Evolutionary conservation across 345 rosid genomes (phyloP).

Genomic region (Brassica napus): DNA sequence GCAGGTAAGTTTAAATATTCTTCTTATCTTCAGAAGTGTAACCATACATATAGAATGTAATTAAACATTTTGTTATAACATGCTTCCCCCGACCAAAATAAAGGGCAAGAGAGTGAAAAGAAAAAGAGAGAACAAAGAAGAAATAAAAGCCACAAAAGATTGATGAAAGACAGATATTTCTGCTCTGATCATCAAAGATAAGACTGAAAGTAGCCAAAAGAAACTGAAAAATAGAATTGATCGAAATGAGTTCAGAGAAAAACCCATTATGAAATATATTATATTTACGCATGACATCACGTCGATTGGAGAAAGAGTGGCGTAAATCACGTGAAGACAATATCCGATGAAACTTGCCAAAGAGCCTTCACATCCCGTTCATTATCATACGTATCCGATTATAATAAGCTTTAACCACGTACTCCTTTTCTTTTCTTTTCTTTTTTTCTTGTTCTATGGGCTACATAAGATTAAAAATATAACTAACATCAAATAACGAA

Average conservation of each 20-base stretch:
- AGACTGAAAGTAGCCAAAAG: neutral
- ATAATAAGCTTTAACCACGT: neutral
- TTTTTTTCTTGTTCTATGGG: neutral
- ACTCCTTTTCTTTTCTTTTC: constrained; percentile 9
- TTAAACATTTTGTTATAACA: neutral
- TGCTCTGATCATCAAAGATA: neutral
- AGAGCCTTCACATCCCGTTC: neutral
- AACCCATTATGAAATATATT: neutral
- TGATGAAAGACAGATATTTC: neutral
- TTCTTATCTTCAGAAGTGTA: neutral
- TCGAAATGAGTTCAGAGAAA: neutral
- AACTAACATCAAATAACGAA: neutral
- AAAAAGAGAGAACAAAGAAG: neutral
- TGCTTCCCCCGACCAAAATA: neutral
- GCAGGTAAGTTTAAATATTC: neutral
- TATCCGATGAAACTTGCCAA: neutral
- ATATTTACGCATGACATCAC: neutral
- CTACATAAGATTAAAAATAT: neutral
- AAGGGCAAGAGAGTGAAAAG: neutral
- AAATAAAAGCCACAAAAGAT: neutral
- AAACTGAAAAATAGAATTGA: neutral
- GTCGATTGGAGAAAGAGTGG: constrained; percentile 19
- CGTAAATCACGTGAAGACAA: constrained; percentile 31
- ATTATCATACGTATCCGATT: neutral
- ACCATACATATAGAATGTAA: neutral